phyloP scores from a whole-genome alignment of 768 basidiomycete genomes.

The Lentinula sp. region DNA sequence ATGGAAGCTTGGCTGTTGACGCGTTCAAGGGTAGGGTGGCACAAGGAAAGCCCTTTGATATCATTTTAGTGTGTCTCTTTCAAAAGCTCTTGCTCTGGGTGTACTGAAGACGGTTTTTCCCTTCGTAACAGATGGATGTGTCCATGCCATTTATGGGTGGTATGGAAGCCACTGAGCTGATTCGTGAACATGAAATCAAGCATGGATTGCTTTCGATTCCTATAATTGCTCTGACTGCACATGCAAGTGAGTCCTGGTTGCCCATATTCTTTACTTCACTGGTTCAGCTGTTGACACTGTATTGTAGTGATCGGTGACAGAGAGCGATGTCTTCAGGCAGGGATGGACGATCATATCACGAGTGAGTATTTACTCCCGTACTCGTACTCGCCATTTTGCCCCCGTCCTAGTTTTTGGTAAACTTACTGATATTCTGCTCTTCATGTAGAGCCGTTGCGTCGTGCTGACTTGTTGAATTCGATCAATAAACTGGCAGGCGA shows the following conservation, averaged over 20 bases:
- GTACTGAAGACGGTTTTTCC: conserved; percentile 1
- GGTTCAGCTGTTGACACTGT: conserved; percentile 6
- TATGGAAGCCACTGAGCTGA: conserved; percentile 93
- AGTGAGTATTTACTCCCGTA: conserved; percentile 10
- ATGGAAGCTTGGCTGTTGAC: conserved; percentile 90
- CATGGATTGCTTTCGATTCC: conserved; percentile 70
- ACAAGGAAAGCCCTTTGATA: conserved; percentile 75
- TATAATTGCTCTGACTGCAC: conserved; percentile 95
- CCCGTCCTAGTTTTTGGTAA: background rate
- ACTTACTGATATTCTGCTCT: conserved; percentile 60
- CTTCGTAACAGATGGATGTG: conserved; percentile 76
- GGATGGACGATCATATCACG: conserved; percentile 46
- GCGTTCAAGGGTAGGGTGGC: conserved; percentile 77
- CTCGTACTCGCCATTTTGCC: background rate
- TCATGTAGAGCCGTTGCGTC: conserved; percentile 63
- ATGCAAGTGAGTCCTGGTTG: conserved; percentile 69
- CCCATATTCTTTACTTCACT: background rate
- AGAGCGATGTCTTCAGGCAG: conserved; percentile 70
- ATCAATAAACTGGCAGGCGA: conserved; percentile 78
- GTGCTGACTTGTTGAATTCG: conserved; percentile 73
- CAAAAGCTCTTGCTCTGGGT: background rate
- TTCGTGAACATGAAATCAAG: conserved; percentile 77
- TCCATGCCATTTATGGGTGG: conserved; percentile 99
- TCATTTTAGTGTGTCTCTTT: conserved; percentile 68
- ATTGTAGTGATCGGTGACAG: conserved; percentile 81